phyloP scores from a whole-genome alignment of 2,329 filamentous ascomycete genomes.

The Davidsoniella virescens region DNA sequence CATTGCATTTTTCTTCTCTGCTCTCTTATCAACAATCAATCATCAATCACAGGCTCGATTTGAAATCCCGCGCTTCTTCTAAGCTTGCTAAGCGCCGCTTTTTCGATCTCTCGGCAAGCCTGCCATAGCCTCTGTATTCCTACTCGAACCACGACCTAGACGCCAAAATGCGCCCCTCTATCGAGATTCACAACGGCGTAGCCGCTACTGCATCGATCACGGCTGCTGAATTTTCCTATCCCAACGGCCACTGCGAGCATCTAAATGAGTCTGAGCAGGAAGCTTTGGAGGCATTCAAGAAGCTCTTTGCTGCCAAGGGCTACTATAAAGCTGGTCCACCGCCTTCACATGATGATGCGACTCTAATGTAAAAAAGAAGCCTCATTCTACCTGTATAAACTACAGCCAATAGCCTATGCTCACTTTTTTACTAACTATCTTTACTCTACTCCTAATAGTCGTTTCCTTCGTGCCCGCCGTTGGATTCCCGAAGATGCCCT shows the following conservation, averaged over 20 bases:
- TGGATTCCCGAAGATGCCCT: conserved; percentile 66
- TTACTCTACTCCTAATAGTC: conserved; percentile 31
- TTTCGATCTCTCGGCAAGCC: not conserved
- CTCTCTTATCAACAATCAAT: no score
- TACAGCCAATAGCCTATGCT: not conserved
- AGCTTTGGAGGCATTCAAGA: conserved; percentile 57
- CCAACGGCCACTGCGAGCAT: conserved; percentile 65
- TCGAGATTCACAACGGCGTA: not conserved
- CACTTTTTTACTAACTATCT: conserved; percentile 1
- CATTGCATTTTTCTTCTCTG: no score
- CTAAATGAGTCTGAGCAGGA: conserved; percentile 52
- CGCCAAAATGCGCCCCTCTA: conserved; percentile 2
- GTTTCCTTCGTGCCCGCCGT: conserved; percentile 70
- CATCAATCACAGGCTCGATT: not conserved
- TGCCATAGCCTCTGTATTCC: not conserved
- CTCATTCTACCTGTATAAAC: not conserved
- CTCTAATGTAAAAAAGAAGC: conserved; percentile 40
- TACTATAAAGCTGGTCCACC: conserved; percentile 42
- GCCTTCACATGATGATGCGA: conserved; percentile 56
- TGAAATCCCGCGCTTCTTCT: not conserved
- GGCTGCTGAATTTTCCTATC: conserved; percentile 37
- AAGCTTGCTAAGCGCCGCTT: not conserved
- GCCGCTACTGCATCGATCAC: conserved; percentile 12
- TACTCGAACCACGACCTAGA: not conserved
- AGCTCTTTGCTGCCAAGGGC: conserved; percentile 44